Evolutionary conservation across 2,329 filamentous ascomycete genomes (phyloP), one percentile per base, ranked within the genome.

Genomic region (Stromatinia cepivora): DNA sequence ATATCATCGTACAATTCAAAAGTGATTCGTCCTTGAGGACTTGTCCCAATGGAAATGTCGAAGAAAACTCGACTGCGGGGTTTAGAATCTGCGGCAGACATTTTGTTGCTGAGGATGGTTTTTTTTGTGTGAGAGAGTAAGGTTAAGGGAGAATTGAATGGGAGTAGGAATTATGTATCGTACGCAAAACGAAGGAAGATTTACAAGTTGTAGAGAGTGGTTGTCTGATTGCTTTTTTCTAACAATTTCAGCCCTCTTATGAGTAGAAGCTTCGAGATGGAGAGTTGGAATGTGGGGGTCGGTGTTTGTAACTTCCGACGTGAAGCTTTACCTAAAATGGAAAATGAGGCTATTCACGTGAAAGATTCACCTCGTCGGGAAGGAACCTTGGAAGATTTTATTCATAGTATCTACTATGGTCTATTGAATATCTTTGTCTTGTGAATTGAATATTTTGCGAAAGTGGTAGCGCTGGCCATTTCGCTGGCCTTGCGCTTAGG

Each of bases 1-100:
- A 97, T 85, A 75, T 87, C 83, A 74, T 83, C 80, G 82, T 88
- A 90, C 71, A 99, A 88, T 84, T 97, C 93, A 81, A 98, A 94
- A 72, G 87, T 88, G 79, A 99, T 85, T 73, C 94, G 90, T 71
- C 93, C 94, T 71, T 88, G 86, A 56, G 87, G 83, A 76, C 88
- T 86, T 70, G 87, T 86, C 78, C 91, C 93, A 78, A 98, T 90
- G 72, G 89, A 84, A 79, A 99, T 90, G 83, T 98, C 94, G 81
- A 99, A 97, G 84, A 90, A 99, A 82, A 97, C 94, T 76, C 92
- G 90, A 79, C 88, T 88, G 52, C 77, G 77, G 39, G 74, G 72
- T 59, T 72, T 72, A 17, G 69, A 69, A 69, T 70, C 63, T 63
- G 74, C 74, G 77, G 82, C 82, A 76, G 81, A 78, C 70, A 81